These are phyloP conservation scores for Serendipita sp. DNA, from an alignment of 768 basidiomycete species.

Conservation along the genomic window DNA sequence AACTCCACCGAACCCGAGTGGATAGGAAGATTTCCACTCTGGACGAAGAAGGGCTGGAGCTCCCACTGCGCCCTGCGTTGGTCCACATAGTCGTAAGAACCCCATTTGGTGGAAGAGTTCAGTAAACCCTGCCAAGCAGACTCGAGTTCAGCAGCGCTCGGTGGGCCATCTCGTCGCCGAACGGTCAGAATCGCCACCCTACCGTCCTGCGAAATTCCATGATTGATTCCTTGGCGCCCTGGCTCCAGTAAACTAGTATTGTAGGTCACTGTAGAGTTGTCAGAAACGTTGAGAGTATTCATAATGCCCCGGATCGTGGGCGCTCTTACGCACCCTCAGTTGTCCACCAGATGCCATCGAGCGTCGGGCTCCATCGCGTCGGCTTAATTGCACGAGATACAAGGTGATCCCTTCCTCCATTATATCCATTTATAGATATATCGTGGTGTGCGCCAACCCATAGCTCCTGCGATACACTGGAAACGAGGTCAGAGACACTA, in stretches of 20 bases:
- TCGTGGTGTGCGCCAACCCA: slow-evolving; percentile 28
- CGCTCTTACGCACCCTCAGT: slow-evolving; percentile 28
- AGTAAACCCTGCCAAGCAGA: not conserved
- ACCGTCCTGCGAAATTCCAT: slow-evolving; percentile 69
- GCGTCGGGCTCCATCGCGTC: slow-evolving; percentile 27
- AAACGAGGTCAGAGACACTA: not conserved
- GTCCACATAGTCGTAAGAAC: not conserved
- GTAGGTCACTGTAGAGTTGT: not conserved
- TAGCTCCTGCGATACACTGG: not conserved
- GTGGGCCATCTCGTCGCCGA: slow-evolving; percentile 4
- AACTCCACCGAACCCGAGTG: too few relatives aligned
- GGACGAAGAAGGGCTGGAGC: not conserved
- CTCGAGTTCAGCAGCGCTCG: not conserved
- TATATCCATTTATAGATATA: slow-evolving; percentile 67
- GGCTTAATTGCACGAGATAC: slow-evolving; percentile 40
- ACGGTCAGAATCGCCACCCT: slow-evolving; percentile 66
- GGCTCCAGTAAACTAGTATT: slow-evolving; percentile 27
- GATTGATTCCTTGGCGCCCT: slow-evolving; percentile 51
- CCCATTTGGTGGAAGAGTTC: not conserved
- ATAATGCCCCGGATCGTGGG: not conserved
- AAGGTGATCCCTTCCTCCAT: slow-evolving; percentile 63
- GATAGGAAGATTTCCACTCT: not conserved
- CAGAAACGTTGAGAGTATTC: not conserved
- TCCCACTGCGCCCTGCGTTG: not conserved
- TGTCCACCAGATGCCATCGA: slow-evolving; percentile 59